These are phyloP conservation scores for Yamadazyma phyllophila DNA, from an alignment of 805 yeast species.

Conservation along the genomic window DNA sequence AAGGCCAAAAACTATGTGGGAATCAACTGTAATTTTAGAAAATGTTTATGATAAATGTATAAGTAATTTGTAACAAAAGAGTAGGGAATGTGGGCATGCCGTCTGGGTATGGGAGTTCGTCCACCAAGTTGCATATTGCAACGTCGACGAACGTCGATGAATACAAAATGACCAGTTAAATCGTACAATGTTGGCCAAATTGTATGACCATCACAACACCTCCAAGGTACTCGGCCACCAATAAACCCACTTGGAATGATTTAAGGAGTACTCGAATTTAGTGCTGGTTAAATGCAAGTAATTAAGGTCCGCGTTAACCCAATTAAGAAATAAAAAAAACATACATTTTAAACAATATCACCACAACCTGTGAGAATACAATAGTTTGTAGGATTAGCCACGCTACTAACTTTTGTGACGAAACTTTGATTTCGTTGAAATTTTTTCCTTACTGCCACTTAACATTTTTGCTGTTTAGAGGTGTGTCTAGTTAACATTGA, in stretches of 20 bases:
- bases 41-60: neutral
- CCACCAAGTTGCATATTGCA: no score
- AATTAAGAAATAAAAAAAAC: slow-evolving; percentile 9
- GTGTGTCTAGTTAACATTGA: neutral
- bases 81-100: no score
- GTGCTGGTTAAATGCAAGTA: slow-evolving; percentile 6
- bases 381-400: neutral
- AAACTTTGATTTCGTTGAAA: neutral
- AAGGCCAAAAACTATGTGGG: no score
- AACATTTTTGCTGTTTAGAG: neutral
- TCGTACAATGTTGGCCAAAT: no score
- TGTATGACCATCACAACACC: no score
- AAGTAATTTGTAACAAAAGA: no score
- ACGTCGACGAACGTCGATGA: no score
- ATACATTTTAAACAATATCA: slow-evolving; percentile 1
- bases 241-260: neutral
- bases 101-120: no score
- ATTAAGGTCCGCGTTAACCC: slow-evolving; percentile 8
- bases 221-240: no score
- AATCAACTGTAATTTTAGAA: neutral
- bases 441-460: neutral
- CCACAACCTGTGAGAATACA: neutral
- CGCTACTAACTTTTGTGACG: neutral
- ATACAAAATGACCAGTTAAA: no score
- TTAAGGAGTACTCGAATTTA: neutral